phyloP scores from a whole-genome alignment of 371 early-diverging fungal species.

The Mortierella polycephala region DNA sequence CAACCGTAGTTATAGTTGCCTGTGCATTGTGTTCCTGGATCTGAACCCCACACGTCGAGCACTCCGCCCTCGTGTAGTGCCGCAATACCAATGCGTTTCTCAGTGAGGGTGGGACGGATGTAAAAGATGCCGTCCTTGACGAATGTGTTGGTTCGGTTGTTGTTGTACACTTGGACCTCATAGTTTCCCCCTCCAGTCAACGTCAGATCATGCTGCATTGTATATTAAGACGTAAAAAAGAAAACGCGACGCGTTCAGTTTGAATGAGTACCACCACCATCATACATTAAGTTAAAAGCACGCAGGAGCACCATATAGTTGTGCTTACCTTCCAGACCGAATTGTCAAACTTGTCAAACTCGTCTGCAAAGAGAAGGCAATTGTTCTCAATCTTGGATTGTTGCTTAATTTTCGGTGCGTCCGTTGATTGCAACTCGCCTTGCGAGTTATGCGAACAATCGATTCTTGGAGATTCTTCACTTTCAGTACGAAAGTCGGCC shows the following conservation, averaged over 20 bases:
- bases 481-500: slow-evolving; percentile 26
- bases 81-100: slow-evolving; percentile 30
- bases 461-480: background rate
- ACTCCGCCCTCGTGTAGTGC: slow-evolving; percentile 34
- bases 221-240: background rate
- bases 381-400: background rate
- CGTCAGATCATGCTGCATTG: slow-evolving; percentile 62
- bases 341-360: slow-evolving; percentile 69
- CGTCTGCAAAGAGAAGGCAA: slow-evolving; percentile 71
- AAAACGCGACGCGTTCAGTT: background rate
- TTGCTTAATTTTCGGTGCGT: background rate
- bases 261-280: background rate
- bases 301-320: background rate
- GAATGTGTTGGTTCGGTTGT: slow-evolving; percentile 73
- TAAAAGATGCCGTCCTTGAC: slow-evolving; percentile 73
- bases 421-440: slow-evolving; percentile 5
- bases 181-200: slow-evolving; percentile 67
- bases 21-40: slow-evolving; percentile 55
- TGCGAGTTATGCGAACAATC: slow-evolving; percentile 11
- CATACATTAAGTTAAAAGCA: background rate
- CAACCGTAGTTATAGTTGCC: slow-evolving; percentile 62
- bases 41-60: slow-evolving; percentile 53
- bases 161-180: slow-evolving; percentile 69
- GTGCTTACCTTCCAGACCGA: slow-evolving; percentile 64
- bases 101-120: slow-evolving; percentile 73